Percentiles rank a stretch among this genome's conserved stretches.
Evolutionary conservation across 2,329 filamentous ascomycete species (phyloP).

Genomic region (Talaromyces sp.): DNA sequence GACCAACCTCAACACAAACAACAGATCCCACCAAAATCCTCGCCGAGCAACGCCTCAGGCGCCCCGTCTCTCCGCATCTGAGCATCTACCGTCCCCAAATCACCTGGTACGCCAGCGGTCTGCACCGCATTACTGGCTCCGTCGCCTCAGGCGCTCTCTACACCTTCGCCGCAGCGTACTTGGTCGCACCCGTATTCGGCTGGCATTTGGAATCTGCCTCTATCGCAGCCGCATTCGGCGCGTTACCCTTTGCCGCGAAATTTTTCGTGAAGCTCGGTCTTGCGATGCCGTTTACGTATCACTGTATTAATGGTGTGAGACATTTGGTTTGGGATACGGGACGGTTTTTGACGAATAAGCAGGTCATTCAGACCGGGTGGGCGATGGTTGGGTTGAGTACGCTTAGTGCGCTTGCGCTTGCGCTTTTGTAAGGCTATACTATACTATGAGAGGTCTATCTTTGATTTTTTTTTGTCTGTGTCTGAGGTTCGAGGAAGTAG

Average conservation of each 20-base stretch:
- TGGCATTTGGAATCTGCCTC: conserved; percentile 66
- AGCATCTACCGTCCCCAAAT: conserved; percentile 82
- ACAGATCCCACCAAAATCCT: conserved; percentile 59
- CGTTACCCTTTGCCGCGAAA: conserved; percentile 61
- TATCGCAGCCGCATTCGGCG: conserved; percentile 63
- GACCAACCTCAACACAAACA: conserved; percentile 32
- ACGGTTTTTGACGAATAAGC: conserved; percentile 60
- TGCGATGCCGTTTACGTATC: conserved; percentile 67
- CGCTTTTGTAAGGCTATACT: conserved; percentile 41
- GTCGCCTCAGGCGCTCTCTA: conserved; percentile 73
- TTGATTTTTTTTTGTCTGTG: background rate
- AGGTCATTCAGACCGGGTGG: conserved; percentile 66
- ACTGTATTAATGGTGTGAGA: conserved; percentile 67
- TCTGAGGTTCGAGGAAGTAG: background rate
- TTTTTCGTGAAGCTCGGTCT: conserved; percentile 58
- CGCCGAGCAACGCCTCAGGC: conserved; percentile 73
- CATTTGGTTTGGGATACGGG: conserved; percentile 71
- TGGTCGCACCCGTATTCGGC: conserved; percentile 72
- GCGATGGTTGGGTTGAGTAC: conserved; percentile 58
- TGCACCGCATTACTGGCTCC: conserved; percentile 82
- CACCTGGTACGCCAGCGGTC: conserved; percentile 73
- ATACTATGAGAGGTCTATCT: conserved; percentile 28
- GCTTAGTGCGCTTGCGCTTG: conserved; percentile 50
- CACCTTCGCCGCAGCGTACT: conserved; percentile 76
- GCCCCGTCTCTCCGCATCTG: conserved; percentile 82